A percentile compares a stretch with the other conserved stretches of the same genome.
Evolutionary conservation across 768 basidiomycete genomes (phyloP).

Genomic region (Lanmaoa pseudosensibilis): DNA sequence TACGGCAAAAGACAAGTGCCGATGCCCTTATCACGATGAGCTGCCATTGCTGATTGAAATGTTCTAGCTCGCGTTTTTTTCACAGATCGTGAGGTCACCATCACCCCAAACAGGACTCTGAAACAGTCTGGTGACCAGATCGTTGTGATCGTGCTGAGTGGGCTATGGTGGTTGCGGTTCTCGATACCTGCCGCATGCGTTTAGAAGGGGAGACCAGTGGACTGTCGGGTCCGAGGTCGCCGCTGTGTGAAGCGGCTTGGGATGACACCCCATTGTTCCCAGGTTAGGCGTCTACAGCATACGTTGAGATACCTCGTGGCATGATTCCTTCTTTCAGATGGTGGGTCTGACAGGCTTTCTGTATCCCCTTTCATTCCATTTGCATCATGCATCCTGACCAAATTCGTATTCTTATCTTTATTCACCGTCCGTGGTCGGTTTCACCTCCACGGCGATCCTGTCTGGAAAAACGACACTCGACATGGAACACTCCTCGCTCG

Average conservation of each 20-base stretch:
- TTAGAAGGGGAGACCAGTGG: conserved; percentile 36
- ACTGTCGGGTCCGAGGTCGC: conserved; percentile 51
- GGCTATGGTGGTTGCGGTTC: conserved; percentile 85
- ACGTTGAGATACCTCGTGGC: conserved; percentile 78
- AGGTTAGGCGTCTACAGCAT: conserved; percentile 72
- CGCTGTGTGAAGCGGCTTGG: conserved; percentile 72
- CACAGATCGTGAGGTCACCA: too few relatives aligned
- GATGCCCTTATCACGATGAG: too few relatives aligned
- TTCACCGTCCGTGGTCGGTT: conserved; percentile 40
- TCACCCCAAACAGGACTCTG: too few relatives aligned
- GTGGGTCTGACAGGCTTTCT: conserved; percentile 40
- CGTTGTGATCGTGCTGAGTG: conserved; percentile 80
- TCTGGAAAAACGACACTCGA: conserved; percentile 90
- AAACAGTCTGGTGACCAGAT: too few relatives aligned
- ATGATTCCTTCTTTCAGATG: conserved; percentile 94
- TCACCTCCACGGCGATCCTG: conserved; percentile 87
- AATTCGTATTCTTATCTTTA: too few relatives aligned
- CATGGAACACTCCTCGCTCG: conserved; percentile 75
- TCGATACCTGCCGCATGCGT: conserved; percentile 59
- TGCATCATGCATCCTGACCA: not conserved
- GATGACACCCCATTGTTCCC: conserved; percentile 67
- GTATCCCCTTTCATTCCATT: not conserved
- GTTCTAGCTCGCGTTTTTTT: too few relatives aligned
- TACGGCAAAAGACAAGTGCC: too few relatives aligned
- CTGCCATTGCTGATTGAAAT: too few relatives aligned